phyloP scores from a whole-genome alignment of 2,329 filamentous ascomycete species.

The Alternaria sp. region DNA sequence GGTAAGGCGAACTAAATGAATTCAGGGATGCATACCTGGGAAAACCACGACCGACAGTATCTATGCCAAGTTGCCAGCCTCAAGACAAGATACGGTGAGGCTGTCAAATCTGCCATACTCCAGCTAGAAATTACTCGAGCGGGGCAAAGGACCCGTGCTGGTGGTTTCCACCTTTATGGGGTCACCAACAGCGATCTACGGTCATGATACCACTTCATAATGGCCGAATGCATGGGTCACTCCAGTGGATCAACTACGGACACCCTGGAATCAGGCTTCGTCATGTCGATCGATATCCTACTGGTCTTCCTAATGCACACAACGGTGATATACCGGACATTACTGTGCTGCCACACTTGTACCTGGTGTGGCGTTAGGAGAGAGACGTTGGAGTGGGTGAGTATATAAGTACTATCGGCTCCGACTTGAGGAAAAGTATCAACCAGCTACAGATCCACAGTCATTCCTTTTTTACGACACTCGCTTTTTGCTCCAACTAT shows the following conservation, averaged over 20 bases:
- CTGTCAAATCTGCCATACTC: not conserved
- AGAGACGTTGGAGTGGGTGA: not conserved
- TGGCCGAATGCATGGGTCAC: not conserved
- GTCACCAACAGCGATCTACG: not conserved
- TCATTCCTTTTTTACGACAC: not conserved
- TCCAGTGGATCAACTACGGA: not conserved
- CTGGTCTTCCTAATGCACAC: not conserved
- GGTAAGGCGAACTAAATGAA: not conserved
- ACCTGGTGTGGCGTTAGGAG: not conserved
- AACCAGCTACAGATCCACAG: not conserved
- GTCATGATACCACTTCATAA: not conserved
- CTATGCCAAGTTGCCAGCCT: not conserved
- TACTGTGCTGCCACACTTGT: not conserved
- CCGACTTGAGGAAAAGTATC: not conserved
- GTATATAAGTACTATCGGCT: not conserved
- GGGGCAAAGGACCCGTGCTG: not conserved
- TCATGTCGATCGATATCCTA: not conserved
- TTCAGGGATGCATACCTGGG: not conserved
- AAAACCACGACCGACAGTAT: not conserved
- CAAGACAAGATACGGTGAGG: not conserved
- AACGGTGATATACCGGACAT: conserved; percentile 1
- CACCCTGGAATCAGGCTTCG: not conserved
- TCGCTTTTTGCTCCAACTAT: not conserved
- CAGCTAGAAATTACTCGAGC: not conserved
- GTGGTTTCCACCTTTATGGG: not conserved